Percentiles rank a stretch among this genome's conserved stretches.
phyloP scores from a whole-genome alignment of 2,329 filamentous ascomycete species.

The Rhynchosporium secalis region DNA sequence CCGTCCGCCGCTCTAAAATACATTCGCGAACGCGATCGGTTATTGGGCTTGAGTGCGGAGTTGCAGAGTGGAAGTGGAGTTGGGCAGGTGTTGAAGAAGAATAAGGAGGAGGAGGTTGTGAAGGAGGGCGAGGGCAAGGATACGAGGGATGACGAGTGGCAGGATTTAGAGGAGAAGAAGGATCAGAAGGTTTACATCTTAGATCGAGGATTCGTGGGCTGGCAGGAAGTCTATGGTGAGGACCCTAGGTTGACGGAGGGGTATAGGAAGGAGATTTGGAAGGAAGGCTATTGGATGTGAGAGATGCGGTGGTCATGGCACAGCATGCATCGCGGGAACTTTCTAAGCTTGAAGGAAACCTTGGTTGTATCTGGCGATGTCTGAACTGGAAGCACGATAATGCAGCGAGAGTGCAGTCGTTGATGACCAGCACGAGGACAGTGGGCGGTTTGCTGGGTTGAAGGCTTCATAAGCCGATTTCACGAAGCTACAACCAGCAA shows the following conservation, averaged over 20 bases:
- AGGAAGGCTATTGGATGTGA: conserved; percentile 37
- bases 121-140: conserved; percentile 36
- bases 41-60: conserved; percentile 36
- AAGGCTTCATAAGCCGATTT: background rate
- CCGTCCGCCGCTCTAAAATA: conserved; percentile 83
- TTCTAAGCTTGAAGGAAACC: background rate
- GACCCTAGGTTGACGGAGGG: conserved; percentile 81
- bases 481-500: background rate
- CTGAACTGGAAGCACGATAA: background rate
- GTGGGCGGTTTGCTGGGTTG: too few relatives aligned
- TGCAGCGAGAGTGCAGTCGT: too few relatives aligned
- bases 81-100: conserved; percentile 29
- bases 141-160: conserved; percentile 37
- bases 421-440: too few relatives aligned
- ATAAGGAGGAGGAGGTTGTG: conserved; percentile 31
- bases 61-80: conserved; percentile 28
- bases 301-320: background rate
- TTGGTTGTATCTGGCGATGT: background rate
- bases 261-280: conserved; percentile 84
- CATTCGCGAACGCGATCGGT: conserved; percentile 64
- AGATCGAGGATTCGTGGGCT: conserved; percentile 80
- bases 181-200: conserved; percentile 78
- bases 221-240: conserved; percentile 81
- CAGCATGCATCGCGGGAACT: background rate
- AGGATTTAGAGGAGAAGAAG: conserved; percentile 33